Evolutionary conservation across 225 moss, liverwort and hornwort genomes (phyloP).

Genomic region (Marchantia polymorpha): DNA sequence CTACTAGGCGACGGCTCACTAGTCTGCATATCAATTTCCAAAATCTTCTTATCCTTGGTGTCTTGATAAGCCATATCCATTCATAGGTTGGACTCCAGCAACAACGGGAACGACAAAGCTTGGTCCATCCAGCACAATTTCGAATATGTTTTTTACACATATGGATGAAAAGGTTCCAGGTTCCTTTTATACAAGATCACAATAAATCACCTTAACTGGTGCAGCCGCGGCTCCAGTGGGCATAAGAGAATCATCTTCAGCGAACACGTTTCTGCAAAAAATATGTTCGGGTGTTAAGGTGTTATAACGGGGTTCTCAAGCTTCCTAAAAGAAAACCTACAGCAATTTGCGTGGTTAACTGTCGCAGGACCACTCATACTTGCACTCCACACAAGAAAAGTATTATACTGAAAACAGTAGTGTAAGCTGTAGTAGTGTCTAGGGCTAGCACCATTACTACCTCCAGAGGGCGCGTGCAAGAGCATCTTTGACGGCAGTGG

Average conservation of each 20-base stretch:
- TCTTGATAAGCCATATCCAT: too few species aligned
- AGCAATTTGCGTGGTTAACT: background rate
- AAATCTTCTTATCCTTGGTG: too few species aligned
- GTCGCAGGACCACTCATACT: background rate
- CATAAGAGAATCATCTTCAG: slow-evolving; percentile 45
- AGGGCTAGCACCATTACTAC: slow-evolving; percentile 28
- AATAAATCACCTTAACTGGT: slow-evolving; percentile 32
- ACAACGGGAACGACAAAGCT: background rate
- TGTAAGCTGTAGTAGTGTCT: background rate
- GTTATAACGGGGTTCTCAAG: background rate
- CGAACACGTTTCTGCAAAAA: slow-evolving; percentile 38
- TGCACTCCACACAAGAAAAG: background rate
- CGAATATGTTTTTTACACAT: background rate
- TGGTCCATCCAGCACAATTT: background rate
- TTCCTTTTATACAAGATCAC: background rate
- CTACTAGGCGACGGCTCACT: too few species aligned
- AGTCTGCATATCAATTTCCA: too few species aligned
- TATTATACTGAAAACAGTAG: background rate
- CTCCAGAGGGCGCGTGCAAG: slow-evolving; percentile 92
- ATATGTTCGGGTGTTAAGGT: background rate
- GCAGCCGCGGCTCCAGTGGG: slow-evolving; percentile 35
- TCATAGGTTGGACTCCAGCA: too few species aligned
- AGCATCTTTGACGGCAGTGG: slow-evolving; percentile 74
- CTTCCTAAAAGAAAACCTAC: background rate
- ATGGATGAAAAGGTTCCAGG: background rate